These are phyloP conservation scores for Lactarius sanguifluus DNA, from an alignment of 768 basidiomycete species.

Conservation along the genomic window DNA sequence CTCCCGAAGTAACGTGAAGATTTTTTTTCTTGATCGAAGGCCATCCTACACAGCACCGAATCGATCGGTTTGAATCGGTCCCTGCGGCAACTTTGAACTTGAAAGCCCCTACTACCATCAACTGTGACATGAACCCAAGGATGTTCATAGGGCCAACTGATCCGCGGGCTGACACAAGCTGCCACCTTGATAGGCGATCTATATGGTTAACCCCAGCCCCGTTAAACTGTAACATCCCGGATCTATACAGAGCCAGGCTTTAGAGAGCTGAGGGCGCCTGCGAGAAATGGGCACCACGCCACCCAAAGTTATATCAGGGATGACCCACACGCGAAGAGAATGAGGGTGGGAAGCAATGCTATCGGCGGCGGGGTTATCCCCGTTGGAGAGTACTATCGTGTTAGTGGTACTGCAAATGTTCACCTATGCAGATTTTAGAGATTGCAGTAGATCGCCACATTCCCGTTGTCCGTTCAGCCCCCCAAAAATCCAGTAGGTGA, in stretches of 20 bases:
- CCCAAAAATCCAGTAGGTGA: too few relatives aligned
- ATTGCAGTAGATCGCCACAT: neutral
- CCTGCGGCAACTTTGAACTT: too few relatives aligned
- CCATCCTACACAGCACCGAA: too few relatives aligned
- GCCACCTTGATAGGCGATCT: neutral
- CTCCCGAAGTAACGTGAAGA: neutral
- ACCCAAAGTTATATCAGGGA: neutral
- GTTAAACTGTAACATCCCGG: neutral
- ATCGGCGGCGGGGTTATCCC: neutral
- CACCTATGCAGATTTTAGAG: too few relatives aligned
- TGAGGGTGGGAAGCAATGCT: neutral
- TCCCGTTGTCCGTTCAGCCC: neutral
- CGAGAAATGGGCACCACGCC: neutral
- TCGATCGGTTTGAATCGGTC: too few relatives aligned
- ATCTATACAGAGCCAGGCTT: neutral
- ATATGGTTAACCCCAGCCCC: neutral
- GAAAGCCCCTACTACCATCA: neutral
- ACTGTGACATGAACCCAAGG: neutral
- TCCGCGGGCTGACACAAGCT: neutral
- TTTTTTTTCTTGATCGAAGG: neutral
- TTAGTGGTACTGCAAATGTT: too few relatives aligned
- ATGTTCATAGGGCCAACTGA: neutral
- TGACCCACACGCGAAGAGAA: neutral
- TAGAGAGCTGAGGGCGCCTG: neutral
- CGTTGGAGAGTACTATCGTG: too few relatives aligned